phyloP scores from a whole-genome alignment of 495 filamentous ascomycete species.

The Penicillium arizonense region DNA sequence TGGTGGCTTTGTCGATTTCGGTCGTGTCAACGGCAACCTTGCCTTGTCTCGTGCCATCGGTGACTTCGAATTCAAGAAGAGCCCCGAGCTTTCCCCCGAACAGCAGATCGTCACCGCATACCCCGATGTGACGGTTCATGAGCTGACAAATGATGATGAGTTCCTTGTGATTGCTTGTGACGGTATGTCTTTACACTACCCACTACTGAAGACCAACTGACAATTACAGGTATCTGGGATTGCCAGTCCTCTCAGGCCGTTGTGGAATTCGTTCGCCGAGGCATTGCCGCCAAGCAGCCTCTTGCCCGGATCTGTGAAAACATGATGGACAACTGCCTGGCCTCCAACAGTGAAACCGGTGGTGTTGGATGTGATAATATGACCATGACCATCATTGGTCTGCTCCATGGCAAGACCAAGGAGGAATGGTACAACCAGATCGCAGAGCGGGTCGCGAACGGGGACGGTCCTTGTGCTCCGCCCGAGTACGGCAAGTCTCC shows the following conservation, averaged over 20 bases:
- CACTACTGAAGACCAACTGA: background rate
- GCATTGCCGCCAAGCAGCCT: slow-evolving; percentile 92
- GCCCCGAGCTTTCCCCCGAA: slow-evolving; percentile 90
- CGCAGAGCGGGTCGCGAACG: slow-evolving; percentile 88
- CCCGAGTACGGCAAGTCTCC: slow-evolving; percentile 96
- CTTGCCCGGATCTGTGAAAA: slow-evolving; percentile 95
- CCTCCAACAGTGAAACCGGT: slow-evolving; percentile 95
- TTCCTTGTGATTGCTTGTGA: slow-evolving; percentile 97
- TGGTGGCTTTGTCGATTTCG: slow-evolving; percentile 97
- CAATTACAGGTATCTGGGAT: slow-evolving; percentile 87
- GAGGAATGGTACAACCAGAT: slow-evolving; percentile 98
- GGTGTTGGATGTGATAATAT: slow-evolving; percentile 99
- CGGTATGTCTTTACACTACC: slow-evolving; percentile 54
- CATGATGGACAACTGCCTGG: slow-evolving; percentile 99
- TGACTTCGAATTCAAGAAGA: slow-evolving; percentile 99
- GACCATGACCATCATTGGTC: slow-evolving; percentile 91
- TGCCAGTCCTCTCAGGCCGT: slow-evolving; percentile 98
- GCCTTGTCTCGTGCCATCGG: slow-evolving; percentile 97
- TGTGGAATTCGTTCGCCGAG: slow-evolving; percentile 92
- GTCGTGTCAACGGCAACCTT: slow-evolving; percentile 96
- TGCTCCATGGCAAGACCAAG: slow-evolving; percentile 87
- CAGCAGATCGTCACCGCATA: slow-evolving; percentile 97
- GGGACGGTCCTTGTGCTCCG: slow-evolving; percentile 97
- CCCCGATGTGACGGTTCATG: slow-evolving; percentile 88
- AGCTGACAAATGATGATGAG: slow-evolving; percentile 89